These are phyloP conservation scores for Yamadazyma scolyti DNA, from an alignment of 805 yeast genomes.

Conservation along the genomic window DNA sequence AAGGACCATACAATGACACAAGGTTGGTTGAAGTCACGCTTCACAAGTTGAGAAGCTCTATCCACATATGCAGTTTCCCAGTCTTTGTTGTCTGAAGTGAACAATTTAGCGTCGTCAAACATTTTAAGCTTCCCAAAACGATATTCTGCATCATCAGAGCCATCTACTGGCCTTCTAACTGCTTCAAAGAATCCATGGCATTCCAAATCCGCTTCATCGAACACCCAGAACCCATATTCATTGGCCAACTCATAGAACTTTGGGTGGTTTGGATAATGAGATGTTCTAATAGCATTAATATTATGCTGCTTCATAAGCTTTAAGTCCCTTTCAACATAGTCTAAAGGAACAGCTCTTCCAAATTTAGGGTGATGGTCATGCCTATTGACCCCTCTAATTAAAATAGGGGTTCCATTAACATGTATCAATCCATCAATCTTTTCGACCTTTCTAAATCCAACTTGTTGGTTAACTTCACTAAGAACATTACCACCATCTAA, in stretches of 20 bases:
- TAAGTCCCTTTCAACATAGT: slow-evolving; percentile 27
- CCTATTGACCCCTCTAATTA: slow-evolving; percentile 30
- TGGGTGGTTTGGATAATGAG: slow-evolving; percentile 37
- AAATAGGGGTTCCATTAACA: slow-evolving; percentile 25
- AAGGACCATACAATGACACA: slow-evolving; percentile 34
- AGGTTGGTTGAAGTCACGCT: slow-evolving; percentile 31
- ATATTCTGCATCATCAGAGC: slow-evolving; percentile 8
- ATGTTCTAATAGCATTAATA: slow-evolving; percentile 31
- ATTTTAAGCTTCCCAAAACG: slow-evolving; percentile 5
- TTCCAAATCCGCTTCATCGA: slow-evolving; percentile 35
- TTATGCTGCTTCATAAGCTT: slow-evolving; percentile 29
- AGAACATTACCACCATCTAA: slow-evolving; percentile 4
- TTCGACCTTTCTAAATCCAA: slow-evolving; percentile 26
- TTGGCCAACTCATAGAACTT: slow-evolving; percentile 25
- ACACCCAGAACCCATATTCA: slow-evolving; percentile 28
- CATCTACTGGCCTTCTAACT: slow-evolving; percentile 8
- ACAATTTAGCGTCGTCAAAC: slow-evolving; percentile 15
- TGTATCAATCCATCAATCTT: slow-evolving; percentile 19
- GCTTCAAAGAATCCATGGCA: slow-evolving; percentile 29
- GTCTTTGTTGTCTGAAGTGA: slow-evolving; percentile 24
- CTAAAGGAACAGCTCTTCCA: slow-evolving; percentile 33
- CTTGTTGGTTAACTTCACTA: slow-evolving; percentile 15
- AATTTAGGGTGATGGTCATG: slow-evolving; percentile 30
- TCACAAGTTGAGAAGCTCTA: slow-evolving; percentile 24
- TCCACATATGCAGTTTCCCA: slow-evolving; percentile 33